phyloP scores from a whole-genome alignment of 2,329 filamentous ascomycete genomes.

The Bretziella fagacearum region DNA sequence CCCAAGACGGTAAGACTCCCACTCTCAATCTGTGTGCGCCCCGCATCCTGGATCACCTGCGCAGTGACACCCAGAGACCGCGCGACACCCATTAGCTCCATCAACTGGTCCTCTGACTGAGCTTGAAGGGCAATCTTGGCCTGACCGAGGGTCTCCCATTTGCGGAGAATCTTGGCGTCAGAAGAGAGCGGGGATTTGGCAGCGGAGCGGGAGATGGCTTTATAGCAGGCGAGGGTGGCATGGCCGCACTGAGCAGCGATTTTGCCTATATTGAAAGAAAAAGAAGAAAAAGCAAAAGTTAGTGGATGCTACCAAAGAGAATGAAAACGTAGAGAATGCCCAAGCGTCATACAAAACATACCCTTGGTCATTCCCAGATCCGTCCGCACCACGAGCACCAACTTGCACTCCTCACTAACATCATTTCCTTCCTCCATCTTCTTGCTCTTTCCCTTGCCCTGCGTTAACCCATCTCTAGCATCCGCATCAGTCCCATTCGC shows the following conservation, averaged over 20 bases:
- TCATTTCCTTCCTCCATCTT: conserved; percentile 23
- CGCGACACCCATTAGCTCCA: conserved; percentile 58
- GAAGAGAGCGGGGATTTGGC: conserved; percentile 33
- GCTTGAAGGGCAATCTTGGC: conserved; percentile 86
- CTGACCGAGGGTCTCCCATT: conserved; percentile 77
- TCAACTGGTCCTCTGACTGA: conserved; percentile 69
- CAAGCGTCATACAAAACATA: conserved; percentile 25
- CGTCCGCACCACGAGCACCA: conserved; percentile 80
- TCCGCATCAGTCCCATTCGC: conserved; percentile 44
- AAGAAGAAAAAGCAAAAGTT: neutral
- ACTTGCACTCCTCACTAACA: conserved; percentile 68
- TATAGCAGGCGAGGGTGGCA: conserved; percentile 96
- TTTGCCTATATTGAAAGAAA: conserved; percentile 51
- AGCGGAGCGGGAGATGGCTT: conserved; percentile 47
- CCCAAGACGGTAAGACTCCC: conserved; percentile 88
- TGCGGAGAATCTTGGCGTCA: conserved; percentile 48
- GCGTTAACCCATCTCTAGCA: conserved; percentile 34
- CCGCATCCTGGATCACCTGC: conserved; percentile 86
- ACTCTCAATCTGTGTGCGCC: conserved; percentile 85
- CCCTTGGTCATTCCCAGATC: conserved; percentile 97
- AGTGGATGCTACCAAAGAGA: neutral
- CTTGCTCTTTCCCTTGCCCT: conserved; percentile 24
- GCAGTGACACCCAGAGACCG: conserved; percentile 71
- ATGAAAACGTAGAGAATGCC: neutral
- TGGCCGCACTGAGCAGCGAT: conserved; percentile 91